Percentiles rank a stretch among this genome's conserved stretches.
Evolutionary conservation across 2,329 filamentous ascomycete species (phyloP).

Genomic region (Leptographium flavum): DNA sequence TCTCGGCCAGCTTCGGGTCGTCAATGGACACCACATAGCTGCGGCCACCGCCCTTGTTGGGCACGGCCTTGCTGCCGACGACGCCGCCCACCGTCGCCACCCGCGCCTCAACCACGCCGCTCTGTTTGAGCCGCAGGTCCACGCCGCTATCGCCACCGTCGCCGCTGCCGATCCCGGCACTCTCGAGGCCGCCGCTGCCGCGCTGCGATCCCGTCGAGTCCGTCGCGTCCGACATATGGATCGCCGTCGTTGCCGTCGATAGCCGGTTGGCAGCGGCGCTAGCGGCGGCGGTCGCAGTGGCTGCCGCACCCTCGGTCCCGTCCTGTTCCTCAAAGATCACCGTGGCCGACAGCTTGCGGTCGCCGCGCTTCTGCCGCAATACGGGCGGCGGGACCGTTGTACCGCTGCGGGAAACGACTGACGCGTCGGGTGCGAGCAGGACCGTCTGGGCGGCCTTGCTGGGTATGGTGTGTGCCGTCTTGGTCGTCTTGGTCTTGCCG

Average conservation of each 20-base stretch:
- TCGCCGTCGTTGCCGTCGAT: neutral
- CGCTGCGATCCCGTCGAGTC: neutral
- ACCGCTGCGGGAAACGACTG: no score
- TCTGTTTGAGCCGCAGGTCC: neutral
- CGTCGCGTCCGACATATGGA: neutral
- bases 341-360: constrained; percentile 9
- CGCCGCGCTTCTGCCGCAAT: neutral
- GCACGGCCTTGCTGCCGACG: neutral
- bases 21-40: constrained; percentile 17
- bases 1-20: constrained; percentile 26
- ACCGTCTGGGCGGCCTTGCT: no score
- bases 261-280: no score
- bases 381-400: no score
- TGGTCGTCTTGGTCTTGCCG: neutral
- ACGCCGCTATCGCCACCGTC: neutral
- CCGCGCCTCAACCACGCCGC: neutral
- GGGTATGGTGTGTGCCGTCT: no score
- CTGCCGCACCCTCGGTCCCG: neutral
- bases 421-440: no score
- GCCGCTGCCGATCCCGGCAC: neutral
- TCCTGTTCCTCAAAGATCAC: constrained; percentile 10
- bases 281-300: no score
- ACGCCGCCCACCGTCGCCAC: neutral
- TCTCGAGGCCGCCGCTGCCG: neutral
- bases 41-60: neutral